These are phyloP conservation scores for Starmerella davenportii DNA, from an alignment of 805 yeast species.

Conservation along the genomic window DNA sequence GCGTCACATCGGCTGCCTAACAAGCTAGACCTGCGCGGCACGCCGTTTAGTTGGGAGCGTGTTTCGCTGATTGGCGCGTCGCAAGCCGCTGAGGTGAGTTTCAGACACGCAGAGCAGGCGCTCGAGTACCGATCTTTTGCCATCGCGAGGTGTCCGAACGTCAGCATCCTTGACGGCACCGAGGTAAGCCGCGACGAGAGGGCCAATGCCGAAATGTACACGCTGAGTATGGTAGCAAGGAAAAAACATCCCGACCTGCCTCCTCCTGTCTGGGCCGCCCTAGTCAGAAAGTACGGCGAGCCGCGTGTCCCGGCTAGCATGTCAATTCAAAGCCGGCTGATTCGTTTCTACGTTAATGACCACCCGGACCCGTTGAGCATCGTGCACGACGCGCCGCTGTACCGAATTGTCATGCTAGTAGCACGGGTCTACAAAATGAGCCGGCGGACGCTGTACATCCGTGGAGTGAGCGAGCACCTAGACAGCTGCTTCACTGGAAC, in stretches of 20 bases:
- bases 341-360: slow-evolving; percentile 11
- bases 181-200: slow-evolving; percentile 31
- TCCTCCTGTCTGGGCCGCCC: slow-evolving; percentile 27
- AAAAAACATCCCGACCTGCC: slow-evolving; percentile 13
- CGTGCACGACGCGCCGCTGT: slow-evolving; percentile 22
- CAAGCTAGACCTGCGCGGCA: background rate
- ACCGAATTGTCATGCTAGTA: slow-evolving; percentile 19
- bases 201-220: slow-evolving; percentile 48
- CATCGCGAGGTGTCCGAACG: slow-evolving; percentile 30
- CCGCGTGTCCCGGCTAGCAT: slow-evolving; percentile 6
- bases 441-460: background rate
- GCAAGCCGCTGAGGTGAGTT: slow-evolving; percentile 21
- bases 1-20: background rate
- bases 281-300: slow-evolving; percentile 25
- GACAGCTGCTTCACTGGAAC: background rate
- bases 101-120: slow-evolving; percentile 29
- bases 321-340: slow-evolving; percentile 12
- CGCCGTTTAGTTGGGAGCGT: slow-evolving; percentile 2
- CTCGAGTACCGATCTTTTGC: slow-evolving; percentile 20
- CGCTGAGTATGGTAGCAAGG: slow-evolving; percentile 34
- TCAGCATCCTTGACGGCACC: slow-evolving; percentile 42
- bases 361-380: slow-evolving; percentile 12
- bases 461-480: background rate
- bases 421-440: background rate
- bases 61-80: slow-evolving; percentile 24